Evolutionary conservation across 1,139 yeast species (phyloP).

Genomic region (Zygosaccharomyces sapae): DNA sequence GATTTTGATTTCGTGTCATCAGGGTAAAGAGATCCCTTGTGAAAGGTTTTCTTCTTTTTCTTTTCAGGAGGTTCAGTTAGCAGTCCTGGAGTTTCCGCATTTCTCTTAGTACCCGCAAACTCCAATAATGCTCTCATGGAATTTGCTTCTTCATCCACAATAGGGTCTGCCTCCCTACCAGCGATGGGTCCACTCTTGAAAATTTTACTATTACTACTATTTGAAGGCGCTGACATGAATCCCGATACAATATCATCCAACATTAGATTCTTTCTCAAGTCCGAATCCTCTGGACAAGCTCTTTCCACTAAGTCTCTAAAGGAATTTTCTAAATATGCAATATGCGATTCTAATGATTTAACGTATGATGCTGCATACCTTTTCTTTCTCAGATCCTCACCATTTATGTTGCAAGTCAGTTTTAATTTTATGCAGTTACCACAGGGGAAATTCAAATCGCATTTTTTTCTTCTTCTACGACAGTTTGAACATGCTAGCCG

Average conservation of each 20-base stretch:
- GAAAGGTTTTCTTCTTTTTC: constrained; percentile 21
- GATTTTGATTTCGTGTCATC: constrained; percentile 31
- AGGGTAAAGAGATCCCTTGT: constrained; percentile 34
- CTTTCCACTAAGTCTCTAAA: constrained; percentile 25
- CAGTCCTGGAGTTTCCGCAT: not conserved
- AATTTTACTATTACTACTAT: not conserved
- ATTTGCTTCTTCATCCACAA: not conserved
- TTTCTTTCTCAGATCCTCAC: constrained; percentile 50
- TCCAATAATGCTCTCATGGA: constrained; percentile 1
- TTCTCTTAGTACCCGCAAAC: constrained; percentile 3
- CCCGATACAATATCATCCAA: constrained; percentile 23
- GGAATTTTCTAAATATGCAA: constrained; percentile 30
- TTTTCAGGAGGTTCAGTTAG: not conserved
- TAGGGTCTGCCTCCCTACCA: not conserved
- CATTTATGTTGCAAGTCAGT: constrained; percentile 48
- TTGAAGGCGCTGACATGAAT: constrained; percentile 4
- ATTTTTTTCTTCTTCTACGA: constrained; percentile 43
- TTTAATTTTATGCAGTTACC: constrained; percentile 45
- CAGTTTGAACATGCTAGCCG: constrained; percentile 36
- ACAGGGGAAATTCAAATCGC: constrained; percentile 51
- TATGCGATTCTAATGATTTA: constrained; percentile 35
- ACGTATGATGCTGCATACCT: constrained; percentile 52
- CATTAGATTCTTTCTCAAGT: constrained; percentile 21
- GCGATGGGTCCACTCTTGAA: too few species aligned
- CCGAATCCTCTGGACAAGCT: constrained; percentile 20